A percentile compares a stretch with the other conserved stretches of the same genome.
phyloP scores from a whole-genome alignment of 345 rosid species.

The Geranium rotundifolium region DNA sequence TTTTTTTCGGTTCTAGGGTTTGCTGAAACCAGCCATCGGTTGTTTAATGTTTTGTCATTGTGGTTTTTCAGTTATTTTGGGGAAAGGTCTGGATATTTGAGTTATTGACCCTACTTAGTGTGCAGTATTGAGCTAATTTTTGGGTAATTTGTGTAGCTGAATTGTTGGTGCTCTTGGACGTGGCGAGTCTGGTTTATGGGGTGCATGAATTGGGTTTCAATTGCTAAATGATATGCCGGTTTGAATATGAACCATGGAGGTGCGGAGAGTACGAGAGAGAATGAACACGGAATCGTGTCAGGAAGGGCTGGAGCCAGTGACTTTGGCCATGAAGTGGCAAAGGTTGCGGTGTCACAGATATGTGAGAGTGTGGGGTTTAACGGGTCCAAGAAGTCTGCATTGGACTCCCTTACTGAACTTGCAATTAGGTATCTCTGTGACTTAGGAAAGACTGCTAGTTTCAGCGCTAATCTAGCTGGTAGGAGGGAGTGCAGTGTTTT shows the following conservation, averaged over 20 bases:
- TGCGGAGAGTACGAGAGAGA: conserved; percentile 26
- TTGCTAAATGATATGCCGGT: conserved; percentile 45
- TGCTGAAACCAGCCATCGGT: neutral
- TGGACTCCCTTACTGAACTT: conserved; percentile 57
- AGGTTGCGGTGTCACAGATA: conserved; percentile 69
- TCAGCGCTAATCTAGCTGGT: conserved; percentile 63
- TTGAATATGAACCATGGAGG: conserved; percentile 69
- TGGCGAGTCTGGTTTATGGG: conserved; percentile 3
- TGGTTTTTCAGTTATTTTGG: neutral
- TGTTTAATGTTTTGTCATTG: neutral
- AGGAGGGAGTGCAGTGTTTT: conserved; percentile 73
- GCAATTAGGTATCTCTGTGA: conserved; percentile 55
- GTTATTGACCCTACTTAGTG: neutral
- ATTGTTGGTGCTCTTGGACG: neutral
- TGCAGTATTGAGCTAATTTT: neutral
- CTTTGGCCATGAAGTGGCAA: conserved; percentile 56
- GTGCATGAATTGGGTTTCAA: neutral
- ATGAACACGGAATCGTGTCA: conserved; percentile 11
- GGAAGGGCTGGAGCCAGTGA: conserved; percentile 41
- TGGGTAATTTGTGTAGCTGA: neutral
- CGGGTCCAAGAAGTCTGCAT: conserved; percentile 52
- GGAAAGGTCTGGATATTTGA: neutral
- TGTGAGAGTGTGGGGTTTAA: conserved; percentile 68
- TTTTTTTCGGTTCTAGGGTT: neutral
- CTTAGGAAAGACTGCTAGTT: conserved; percentile 53